A percentile compares a stretch with the other conserved stretches of the same genome.
Conservation (phyloP, 306 rosid genomes). For the Ceratonia siliqua region DNA sequence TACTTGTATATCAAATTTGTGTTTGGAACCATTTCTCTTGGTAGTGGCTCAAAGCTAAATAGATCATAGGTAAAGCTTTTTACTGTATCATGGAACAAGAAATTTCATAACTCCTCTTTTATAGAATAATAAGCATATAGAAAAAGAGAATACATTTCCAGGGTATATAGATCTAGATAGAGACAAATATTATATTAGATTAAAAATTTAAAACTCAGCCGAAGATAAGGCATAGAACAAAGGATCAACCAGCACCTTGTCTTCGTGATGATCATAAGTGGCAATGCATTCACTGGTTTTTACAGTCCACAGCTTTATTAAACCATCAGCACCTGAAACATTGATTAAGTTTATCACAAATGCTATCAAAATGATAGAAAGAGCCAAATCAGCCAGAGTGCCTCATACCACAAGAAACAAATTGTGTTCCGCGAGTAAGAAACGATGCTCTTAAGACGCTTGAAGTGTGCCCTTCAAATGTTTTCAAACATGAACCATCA, state of each 20-base stretch:
- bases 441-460: constrained; percentile 89
- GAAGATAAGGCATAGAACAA: constrained; percentile 7
- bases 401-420: constrained; percentile 78
- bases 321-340: constrained; percentile 87
- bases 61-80: background rate
- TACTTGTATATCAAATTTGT: background rate
- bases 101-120: background rate
- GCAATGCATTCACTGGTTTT: constrained; percentile 85
- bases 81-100: background rate
- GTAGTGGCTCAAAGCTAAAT: background rate
- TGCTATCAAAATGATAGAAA: constrained; percentile 14
- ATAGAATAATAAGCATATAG: constrained; percentile 1
- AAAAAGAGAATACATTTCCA: background rate
- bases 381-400: constrained; percentile 27
- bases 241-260: constrained; percentile 60
- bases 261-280: constrained; percentile 86
- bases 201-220: background rate
- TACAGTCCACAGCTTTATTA: constrained; percentile 89
- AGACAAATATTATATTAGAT: background rate
- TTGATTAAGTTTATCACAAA: constrained; percentile 28
- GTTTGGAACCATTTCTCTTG: background rate
- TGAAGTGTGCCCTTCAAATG: constrained; percentile 92
- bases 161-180: background rate
- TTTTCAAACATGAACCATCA: constrained; percentile 93
- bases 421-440: constrained; percentile 89